Evolutionary conservation across 2,329 filamentous ascomycete genomes (phyloP), one percentile per base, ranked within the genome.

Genomic region (Ophiostoma australiae): DNA sequence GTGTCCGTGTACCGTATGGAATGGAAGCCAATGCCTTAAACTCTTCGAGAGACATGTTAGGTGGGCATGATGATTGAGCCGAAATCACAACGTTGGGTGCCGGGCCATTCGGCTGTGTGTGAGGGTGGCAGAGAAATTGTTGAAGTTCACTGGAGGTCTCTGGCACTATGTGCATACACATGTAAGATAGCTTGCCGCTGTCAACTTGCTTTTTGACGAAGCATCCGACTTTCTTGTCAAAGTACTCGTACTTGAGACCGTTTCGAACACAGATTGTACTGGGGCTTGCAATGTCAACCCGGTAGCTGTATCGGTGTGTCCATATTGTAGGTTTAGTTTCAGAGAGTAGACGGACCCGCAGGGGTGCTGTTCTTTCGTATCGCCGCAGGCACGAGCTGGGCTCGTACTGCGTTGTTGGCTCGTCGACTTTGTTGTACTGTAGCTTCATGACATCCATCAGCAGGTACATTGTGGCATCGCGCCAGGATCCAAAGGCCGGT

Each of bases 71-170:
- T 0, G 74, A 77, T 71, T 87, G 85, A 0, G 75, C 77, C 0
- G 87, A 81, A 15, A 90, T 81, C 0, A 86, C 82, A 0, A 80
- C 74, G 71, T 91, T 91, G 0, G 84, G 79, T 0, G 76, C 69
- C 0, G 74, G 70, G 0, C 78, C 81, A 67, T 77, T 73, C 0
- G 77, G 76, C 0, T 41, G 52, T 0, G 69, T 31, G 1, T 75
- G 72, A 1, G 79, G 75, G 3, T 79, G 79, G 52, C 76, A 73
- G 3, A 84, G 71, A 71, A 82, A 86, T 1, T 76, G 66, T 52
- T 84, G 61, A 8, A 86, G 76, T 0, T 72, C 23, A 0, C 65
- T 74, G 41, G 76, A 69, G 0, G 61, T 23, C 58, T 23, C 4
- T 0, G 81, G 79, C 37, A 86, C 76, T 2, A 73, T 72, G 71